Evolutionary conservation across 768 basidiomycete genomes (phyloP).

Genomic region (Galerina marginata): DNA sequence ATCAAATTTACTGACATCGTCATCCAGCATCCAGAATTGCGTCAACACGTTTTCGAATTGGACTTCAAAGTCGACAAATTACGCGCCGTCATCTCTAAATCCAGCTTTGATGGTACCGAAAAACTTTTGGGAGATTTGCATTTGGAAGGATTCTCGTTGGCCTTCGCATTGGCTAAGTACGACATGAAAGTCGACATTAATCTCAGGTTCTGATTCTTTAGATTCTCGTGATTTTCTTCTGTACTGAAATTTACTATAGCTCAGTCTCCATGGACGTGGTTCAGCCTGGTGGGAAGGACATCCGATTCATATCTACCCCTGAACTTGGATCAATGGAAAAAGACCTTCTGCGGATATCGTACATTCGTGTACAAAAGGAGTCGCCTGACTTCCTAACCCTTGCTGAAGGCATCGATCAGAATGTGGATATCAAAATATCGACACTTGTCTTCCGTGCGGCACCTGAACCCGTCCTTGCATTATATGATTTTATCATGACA

Average conservation of each 20-base stretch:
- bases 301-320: constrained; percentile 71
- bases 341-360: constrained; percentile 77
- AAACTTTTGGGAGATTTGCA: constrained; percentile 77
- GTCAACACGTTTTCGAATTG: constrained; percentile 77
- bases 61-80: constrained; percentile 87
- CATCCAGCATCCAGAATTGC: constrained; percentile 46
- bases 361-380: constrained; percentile 77
- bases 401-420: constrained; percentile 89
- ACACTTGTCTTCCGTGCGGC: constrained; percentile 89
- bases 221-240: constrained; percentile 14
- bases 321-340: constrained; percentile 36
- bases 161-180: constrained; percentile 77
- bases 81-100: constrained; percentile 79
- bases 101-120: constrained; percentile 64
- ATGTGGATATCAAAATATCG: constrained; percentile 83
- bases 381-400: constrained; percentile 85
- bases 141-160: constrained; percentile 78
- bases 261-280: constrained; percentile 79
- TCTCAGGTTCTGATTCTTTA: constrained; percentile 55
- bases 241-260: constrained; percentile 40
- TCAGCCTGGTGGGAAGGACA: constrained; percentile 55
- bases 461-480: constrained; percentile 86
- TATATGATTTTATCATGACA: constrained; percentile 98
- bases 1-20: neutral
- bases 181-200: constrained; percentile 88